Percentiles rank a stretch among this genome's conserved stretches.
These are phyloP conservation scores for Xylaria arbuscula DNA, from an alignment of 2,329 filamentous ascomycete species.

Conservation along the genomic window DNA sequence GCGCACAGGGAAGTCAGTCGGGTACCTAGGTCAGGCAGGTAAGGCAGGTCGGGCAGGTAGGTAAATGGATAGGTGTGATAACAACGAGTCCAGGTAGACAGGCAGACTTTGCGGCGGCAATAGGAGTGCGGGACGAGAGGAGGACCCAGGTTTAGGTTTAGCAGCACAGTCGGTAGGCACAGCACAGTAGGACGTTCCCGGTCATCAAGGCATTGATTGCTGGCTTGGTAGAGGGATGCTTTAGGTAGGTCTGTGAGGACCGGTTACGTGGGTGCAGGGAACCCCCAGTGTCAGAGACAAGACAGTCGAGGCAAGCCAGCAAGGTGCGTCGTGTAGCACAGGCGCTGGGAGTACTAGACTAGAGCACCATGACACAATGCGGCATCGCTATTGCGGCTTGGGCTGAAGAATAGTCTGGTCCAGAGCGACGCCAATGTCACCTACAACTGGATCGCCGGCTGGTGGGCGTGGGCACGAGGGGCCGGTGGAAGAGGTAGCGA, in stretches of 20 bases:
- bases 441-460: constrained; percentile 30
- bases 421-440: constrained; percentile 38
- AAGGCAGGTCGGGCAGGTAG: constrained; percentile 4
- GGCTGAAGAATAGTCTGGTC: constrained; percentile 33
- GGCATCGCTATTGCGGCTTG: constrained; percentile 30
- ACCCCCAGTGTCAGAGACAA: constrained; percentile 31
- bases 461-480: constrained; percentile 31
- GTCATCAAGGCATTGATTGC: constrained; percentile 30
- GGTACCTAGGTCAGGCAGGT: constrained; percentile 23
- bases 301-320: constrained; percentile 29
- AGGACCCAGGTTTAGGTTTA: constrained; percentile 21
- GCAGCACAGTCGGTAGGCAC: constrained; percentile 15
- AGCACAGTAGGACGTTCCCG: constrained; percentile 11
- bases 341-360: constrained; percentile 31
- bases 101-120: constrained; percentile 18
- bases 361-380: constrained; percentile 37
- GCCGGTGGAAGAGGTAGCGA: constrained; percentile 17
- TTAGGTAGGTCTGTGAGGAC: constrained; percentile 30
- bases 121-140: constrained; percentile 18
- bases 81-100: background rate
- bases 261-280: constrained; percentile 33
- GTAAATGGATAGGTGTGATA: constrained; percentile 18
- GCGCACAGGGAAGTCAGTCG: constrained; percentile 17
- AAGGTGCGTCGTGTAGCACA: constrained; percentile 27
- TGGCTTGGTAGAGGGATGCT: constrained; percentile 25